Evolutionary conservation across 2,329 filamentous ascomycete species (phyloP), one percentile per base, ranked within the genome.

Genomic region (Scedosporium minutisporum): DNA sequence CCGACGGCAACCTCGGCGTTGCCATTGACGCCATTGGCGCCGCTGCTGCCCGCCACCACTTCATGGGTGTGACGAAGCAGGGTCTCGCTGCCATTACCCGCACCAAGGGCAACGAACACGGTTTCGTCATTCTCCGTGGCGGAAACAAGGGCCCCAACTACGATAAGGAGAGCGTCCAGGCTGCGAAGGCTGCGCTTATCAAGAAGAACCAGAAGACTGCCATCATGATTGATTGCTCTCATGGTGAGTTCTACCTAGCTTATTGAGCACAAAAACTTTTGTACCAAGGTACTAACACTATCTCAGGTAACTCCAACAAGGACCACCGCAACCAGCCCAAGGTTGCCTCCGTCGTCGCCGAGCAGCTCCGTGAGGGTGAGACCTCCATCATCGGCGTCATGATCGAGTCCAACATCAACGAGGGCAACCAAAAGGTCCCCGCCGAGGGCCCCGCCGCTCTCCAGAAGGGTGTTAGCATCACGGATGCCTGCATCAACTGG

Each of bases 381-480:
- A 83, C 83, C 3, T 88, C 81, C 58, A 95, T 99, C 71, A 93
- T 97, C 86, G 95, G 95, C 70, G 91, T 97, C 64, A 99, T 99
- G 95, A 96, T 99, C 71, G 95, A 99, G 81, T 96, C 90, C 76
- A 90, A 97, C 76, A 96, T 97, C 77, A 89, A 93, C 70, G 93
- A 97, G 78, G 93, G 90, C 68, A 90, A 83, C 76, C 95, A 99
- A 75, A 97, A 97, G 76, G 91, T 97, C 3, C 91, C 93, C 41
- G 82, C 86, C 62, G 91, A 96, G 77, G 93, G 93, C 71, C 91
- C 90, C 75, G 81, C 83, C 7, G 92, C 88, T 41, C 84, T 97
- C 65, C 88, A 96, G 78, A 93, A 96, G 76, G 95, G 95, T 69
- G 90, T 97, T 71, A 95, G 90, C 74, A 97, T 97, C 75, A 99